Percentiles rank a stretch among this genome's conserved stretches.
Evolutionary conservation across 495 filamentous ascomycete species (phyloP).

Genomic region (Pseudevernia furfuracea): DNA sequence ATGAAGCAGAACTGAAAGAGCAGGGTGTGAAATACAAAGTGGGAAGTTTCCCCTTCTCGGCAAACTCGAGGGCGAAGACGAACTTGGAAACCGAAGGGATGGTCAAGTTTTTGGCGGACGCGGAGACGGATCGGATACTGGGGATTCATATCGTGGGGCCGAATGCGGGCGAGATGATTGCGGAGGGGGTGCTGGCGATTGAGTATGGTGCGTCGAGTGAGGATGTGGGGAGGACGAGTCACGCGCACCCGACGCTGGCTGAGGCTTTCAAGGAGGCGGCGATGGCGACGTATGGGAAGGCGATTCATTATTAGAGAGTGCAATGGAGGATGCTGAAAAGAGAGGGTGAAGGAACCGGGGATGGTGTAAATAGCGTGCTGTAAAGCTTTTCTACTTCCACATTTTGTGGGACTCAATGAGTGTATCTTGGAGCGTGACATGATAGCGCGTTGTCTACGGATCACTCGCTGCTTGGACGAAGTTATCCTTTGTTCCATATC

Average conservation of each 20-base stretch:
- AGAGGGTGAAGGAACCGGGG: not conserved
- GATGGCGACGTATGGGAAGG: constrained; percentile 94
- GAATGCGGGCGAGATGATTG: constrained; percentile 98
- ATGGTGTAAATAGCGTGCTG: constrained; percentile 15
- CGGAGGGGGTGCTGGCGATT: constrained; percentile 87
- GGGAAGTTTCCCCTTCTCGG: constrained; percentile 92
- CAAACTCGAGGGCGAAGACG: constrained; percentile 97
- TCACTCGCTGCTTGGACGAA: not conserved
- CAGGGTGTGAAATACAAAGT: constrained; percentile 81
- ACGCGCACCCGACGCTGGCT: constrained; percentile 91
- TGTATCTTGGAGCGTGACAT: not conserved
- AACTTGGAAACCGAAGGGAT: constrained; percentile 94
- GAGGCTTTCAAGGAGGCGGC: constrained; percentile 99
- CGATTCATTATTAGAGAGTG: constrained; percentile 81
- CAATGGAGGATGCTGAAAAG: not conserved
- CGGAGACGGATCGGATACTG: constrained; percentile 90
- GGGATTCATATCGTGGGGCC: constrained; percentile 95
- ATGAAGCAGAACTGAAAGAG: constrained; percentile 90
- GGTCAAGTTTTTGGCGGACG: constrained; percentile 95
- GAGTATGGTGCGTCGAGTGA: constrained; percentile 95
- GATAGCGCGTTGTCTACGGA: not conserved
- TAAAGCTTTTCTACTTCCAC: constrained; percentile 10
- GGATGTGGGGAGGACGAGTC: constrained; percentile 90
- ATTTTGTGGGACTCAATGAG: not conserved
- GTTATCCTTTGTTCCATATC: not conserved